Conservation (phyloP, 495 filamentous ascomycete species). For the Chaetomium fimeti region DNA sequence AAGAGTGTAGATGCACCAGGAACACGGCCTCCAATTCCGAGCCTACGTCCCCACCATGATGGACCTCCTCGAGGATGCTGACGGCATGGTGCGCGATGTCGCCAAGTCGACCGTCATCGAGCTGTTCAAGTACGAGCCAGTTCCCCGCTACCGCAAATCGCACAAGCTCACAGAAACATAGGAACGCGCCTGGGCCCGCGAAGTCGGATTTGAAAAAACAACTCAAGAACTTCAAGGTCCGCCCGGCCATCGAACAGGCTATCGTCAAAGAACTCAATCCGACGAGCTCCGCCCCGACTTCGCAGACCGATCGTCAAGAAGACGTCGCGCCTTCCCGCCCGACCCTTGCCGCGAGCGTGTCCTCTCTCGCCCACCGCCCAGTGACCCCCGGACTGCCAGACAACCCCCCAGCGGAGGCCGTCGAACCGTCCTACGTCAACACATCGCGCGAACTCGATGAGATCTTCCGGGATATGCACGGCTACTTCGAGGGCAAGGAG, state of each 20-base stretch:
- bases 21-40: slow-evolving; percentile 73
- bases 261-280: slow-evolving; percentile 72
- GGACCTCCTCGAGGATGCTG: slow-evolving; percentile 83
- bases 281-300: slow-evolving; percentile 50
- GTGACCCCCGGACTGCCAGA: slow-evolving; percentile 52
- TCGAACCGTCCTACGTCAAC: slow-evolving; percentile 78
- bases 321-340: slow-evolving; percentile 39
- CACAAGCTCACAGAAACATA: slow-evolving; percentile 34
- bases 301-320: slow-evolving; percentile 41
- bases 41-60: slow-evolving; percentile 79
- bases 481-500: slow-evolving; percentile 83
- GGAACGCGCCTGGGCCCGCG: slow-evolving; percentile 73
- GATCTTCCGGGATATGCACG: slow-evolving; percentile 72
- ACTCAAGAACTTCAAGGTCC: slow-evolving; percentile 71
- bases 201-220: slow-evolving; percentile 87
- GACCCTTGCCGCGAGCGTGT: slow-evolving; percentile 51
- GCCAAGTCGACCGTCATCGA: slow-evolving; percentile 80
- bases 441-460: slow-evolving; percentile 83
- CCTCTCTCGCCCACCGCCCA: slow-evolving; percentile 51
- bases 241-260: slow-evolving; percentile 76
- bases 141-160: too few species aligned
- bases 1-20: slow-evolving; percentile 65
- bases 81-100: slow-evolving; percentile 76
- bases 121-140: slow-evolving; percentile 66
- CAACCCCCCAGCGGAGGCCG: slow-evolving; percentile 55